phyloP scores from a whole-genome alignment of 768 basidiomycete genomes.

The Tephrocybe rancida region DNA sequence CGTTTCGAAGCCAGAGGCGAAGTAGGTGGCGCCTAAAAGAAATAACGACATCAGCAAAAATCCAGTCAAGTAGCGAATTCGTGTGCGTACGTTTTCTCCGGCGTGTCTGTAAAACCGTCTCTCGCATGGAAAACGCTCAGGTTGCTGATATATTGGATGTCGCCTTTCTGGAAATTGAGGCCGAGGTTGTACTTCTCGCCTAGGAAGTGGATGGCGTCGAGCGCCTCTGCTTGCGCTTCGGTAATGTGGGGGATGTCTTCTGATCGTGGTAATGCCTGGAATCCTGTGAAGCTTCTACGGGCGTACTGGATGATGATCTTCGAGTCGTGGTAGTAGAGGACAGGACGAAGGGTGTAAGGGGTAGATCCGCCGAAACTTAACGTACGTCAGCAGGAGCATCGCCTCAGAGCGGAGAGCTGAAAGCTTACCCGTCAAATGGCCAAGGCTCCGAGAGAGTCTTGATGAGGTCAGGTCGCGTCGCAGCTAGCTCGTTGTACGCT shows the following conservation, averaged over 20 bases:
- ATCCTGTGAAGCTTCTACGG: constrained; percentile 45
- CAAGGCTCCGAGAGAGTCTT: constrained; percentile 42
- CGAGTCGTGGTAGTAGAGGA: constrained; percentile 39
- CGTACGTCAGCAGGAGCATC: not conserved
- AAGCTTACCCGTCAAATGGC: constrained; percentile 37
- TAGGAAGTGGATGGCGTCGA: constrained; percentile 43
- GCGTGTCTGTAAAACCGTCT: constrained; percentile 41
- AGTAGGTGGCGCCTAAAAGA: constrained; percentile 35
- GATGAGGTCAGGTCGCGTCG: constrained; percentile 44
- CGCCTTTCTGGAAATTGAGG: constrained; percentile 47
- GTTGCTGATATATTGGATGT: constrained; percentile 50
- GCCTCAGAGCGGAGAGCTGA: not conserved
- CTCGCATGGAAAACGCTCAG: constrained; percentile 43
- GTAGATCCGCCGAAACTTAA: constrained; percentile 35
- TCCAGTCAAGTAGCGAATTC: not conserved
- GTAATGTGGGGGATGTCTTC: constrained; percentile 43
- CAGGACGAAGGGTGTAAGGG: constrained; percentile 34
- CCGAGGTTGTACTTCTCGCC: constrained; percentile 42
- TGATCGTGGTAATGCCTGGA: constrained; percentile 9
- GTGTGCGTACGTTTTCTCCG: constrained; percentile 38
- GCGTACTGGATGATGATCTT: constrained; percentile 48
- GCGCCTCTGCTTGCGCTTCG: constrained; percentile 47
- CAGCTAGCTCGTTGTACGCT: constrained; percentile 49
- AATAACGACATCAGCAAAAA: not conserved
- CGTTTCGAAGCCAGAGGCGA: constrained; percentile 39